Base-by-base conservation (phyloP, 2,329 filamentous ascomycete species). In the Microdochium bolleyi region DNA sequence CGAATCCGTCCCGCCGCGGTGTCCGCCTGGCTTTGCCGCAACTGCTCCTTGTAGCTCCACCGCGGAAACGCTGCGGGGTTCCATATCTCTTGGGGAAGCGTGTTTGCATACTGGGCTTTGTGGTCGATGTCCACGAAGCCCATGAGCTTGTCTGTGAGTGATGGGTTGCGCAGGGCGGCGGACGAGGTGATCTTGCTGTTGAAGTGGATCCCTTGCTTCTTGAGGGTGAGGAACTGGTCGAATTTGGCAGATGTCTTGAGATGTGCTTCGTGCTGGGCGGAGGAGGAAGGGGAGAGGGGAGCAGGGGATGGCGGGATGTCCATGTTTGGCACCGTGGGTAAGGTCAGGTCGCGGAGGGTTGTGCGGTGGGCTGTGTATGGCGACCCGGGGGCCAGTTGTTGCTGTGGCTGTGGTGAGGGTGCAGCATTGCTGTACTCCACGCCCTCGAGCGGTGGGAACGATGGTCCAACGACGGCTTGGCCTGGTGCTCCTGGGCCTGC, bases 281-380 rank as follows among this genome's bases (percentile, higher is more conserved):
- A 80, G 2, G 80, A 80, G 24, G 80, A 80, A 1, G 85, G 84
- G 1, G n/a, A n/a, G n/a, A n/a, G n/a, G n/a, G n/a, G n/a, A n/a
- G n/a, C n/a, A n/a, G 88, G 88, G 3, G 88, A 90, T 10, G 81
- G 76, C 0, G 88, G 88, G 56, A 94, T 90, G 59, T 84, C 75
- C 61, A 90, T 82, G 68, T 89, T 85, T 1, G 88, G 84, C 3
- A 84, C 69, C 2, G 82, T 75, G 2, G 89, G 89, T 46, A 92
- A 77, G 24, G 89, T 94, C 44, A 92, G 79, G 61, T 86, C 80
- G 59, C 85, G 85, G 16, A 90, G 72, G 22, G 84, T 70, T 25
- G 82, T 75, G 58, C 87, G 84, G 55, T 76, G 79, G 49, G 79
- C 72, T 1, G 84, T 80, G 69, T 90, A 89, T 1, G 87, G 87